Evolutionary conservation across 345 rosid genomes (phyloP), one percentile per base, ranked within the genome.

Genomic region (Bruguiera sexangula): DNA sequence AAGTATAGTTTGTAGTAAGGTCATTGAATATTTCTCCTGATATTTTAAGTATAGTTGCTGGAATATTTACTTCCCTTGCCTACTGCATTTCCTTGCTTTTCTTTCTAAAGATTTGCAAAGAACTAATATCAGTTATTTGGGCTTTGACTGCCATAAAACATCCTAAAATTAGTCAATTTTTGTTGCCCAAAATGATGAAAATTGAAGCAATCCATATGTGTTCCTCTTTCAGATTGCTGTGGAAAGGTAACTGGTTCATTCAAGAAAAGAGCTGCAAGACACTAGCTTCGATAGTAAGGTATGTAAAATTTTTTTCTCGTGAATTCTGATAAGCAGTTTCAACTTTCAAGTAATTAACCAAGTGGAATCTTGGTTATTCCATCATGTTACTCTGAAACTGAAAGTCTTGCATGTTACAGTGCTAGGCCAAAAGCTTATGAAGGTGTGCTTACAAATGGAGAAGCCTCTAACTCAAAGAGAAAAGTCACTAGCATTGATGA

Each of bases 181-280:
- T 69, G 59, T 53, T 37, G 31, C 64, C 66, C 61, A 66, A 69
- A 71, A 55, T 62, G 19, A 66, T 65, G 20, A 60, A 65, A 75
- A 58, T 69, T 80, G 70, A 78, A 77, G 69, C 53, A 29, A 66
- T 59, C 56, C 54, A 50, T 37, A 31, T 53, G 60, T 76, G 66
- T 59, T 72, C 64, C 65, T 71, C 69, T 77, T 80, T 76, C 94
- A 95, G 99, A 77, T 83, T 95, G 87, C 92, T 92, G 19, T 89
- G 88, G 89, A 95, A 89, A 80, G 98, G 94, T 62, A 95, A 92
- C 69, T 95, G 96, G 96, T 95, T 87, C 81, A 77, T 92, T 63
- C 97, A 95, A 76, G 99, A 95, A 84, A 92, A 87, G 82, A 90
- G 99, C 82, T 95, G 97, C 82, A 90, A 85, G 88, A 95, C 92